A percentile compares a stretch with the other conserved stretches of the same genome.
Evolutionary conservation across 1,139 yeast genomes (phyloP).

Genomic region (Nematodospora anomalae): DNA sequence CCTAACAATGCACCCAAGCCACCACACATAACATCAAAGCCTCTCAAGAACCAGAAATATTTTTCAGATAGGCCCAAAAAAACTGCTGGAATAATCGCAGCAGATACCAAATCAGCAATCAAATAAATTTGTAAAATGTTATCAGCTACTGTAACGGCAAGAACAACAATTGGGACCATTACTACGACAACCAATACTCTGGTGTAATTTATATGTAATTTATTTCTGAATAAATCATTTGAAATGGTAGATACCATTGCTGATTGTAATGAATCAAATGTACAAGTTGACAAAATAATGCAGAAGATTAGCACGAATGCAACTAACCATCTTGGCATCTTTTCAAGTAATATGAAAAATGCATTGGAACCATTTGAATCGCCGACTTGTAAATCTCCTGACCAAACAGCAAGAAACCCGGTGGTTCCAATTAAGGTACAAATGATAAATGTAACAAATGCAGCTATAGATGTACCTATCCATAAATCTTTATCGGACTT

Average conservation of each 20-base stretch:
- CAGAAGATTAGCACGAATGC: conserved; percentile 80
- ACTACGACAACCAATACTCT: conserved; percentile 72
- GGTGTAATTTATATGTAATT: conserved; percentile 61
- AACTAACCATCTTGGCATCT: conserved; percentile 85
- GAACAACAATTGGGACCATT: conserved; percentile 82
- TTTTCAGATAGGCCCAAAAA: conserved; percentile 72
- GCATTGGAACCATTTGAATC: conserved; percentile 64
- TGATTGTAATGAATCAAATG: conserved; percentile 85
- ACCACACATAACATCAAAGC: conserved; percentile 79
- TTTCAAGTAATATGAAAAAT: conserved; percentile 65
- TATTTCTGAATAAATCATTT: conserved; percentile 85
- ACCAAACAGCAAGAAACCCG: conserved; percentile 90
- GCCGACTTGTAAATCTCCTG: conserved; percentile 64
- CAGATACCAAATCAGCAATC: conserved; percentile 86
- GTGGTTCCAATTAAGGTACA: conserved; percentile 76
- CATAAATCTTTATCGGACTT: conserved; percentile 70
- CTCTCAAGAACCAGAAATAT: conserved; percentile 67
- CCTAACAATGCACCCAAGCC: conserved; percentile 80
- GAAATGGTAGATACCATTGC: conserved; percentile 88
- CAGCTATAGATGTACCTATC: conserved; percentile 75
- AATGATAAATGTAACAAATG: conserved; percentile 61
- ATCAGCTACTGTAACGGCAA: conserved; percentile 78
- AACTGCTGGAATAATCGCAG: conserved; percentile 83
- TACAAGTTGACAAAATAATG: conserved; percentile 76
- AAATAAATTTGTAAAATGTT: conserved; percentile 83